Evolutionary conservation across 768 basidiomycete species (phyloP).

Genomic region (Cubamyces lactineus): DNA sequence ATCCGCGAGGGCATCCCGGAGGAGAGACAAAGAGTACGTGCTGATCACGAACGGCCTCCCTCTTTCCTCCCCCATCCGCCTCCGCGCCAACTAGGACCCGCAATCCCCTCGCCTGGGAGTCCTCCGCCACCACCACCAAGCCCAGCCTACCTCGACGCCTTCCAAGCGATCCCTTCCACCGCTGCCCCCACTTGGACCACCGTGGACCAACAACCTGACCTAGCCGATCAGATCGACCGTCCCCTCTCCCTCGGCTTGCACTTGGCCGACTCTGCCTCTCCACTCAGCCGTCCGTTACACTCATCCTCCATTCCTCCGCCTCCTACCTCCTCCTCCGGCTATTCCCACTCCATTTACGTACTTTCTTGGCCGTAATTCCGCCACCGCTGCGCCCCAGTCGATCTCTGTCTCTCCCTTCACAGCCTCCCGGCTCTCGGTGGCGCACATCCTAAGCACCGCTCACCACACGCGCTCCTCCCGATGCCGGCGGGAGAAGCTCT

Average conservation of each 20-base stretch:
- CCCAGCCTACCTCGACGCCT: no score
- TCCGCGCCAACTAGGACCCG: background rate
- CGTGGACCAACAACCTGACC: slow-evolving; percentile 11
- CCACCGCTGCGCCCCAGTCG: no score
- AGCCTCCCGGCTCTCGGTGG: background rate
- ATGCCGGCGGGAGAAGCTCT: background rate
- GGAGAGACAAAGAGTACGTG: no score
- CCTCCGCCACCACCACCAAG: background rate
- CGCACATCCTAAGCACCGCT: background rate
- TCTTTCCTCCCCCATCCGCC: no score
- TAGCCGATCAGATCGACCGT: background rate
- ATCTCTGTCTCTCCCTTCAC: background rate
- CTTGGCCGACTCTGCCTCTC: background rate
- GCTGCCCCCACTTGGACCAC: slow-evolving; percentile 3
- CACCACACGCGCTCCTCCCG: background rate
- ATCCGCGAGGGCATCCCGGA: no score
- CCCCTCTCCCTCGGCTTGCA: background rate
- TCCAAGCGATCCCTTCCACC: background rate
- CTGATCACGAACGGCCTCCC: no score
- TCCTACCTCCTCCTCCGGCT: background rate
- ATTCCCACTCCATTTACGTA: no score
- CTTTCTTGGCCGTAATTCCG: no score
- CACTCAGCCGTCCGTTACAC: background rate
- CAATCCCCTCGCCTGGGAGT: background rate
- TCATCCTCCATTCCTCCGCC: background rate